Evolutionary conservation across 2,329 filamentous ascomycete species (phyloP), one percentile per base, ranked within the genome.

Genomic region (Botryosphaeria dothidea): DNA sequence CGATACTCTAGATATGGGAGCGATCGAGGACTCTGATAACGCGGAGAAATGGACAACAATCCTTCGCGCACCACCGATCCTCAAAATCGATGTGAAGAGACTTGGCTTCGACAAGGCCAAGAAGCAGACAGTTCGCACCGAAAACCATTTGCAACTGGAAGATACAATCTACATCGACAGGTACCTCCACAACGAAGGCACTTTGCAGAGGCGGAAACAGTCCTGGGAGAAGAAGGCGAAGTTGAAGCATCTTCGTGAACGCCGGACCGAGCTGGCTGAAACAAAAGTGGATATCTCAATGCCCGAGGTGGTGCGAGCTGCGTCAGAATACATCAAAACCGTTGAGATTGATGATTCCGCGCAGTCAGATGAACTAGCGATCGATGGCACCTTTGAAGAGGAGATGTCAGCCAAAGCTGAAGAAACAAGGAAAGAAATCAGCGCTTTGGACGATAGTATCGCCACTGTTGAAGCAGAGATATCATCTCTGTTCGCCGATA

Each of bases 21-120:
- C 88, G 29, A 86, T 94, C 31, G 88, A 67, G 19, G 58, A 57
- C 1, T 49, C 25, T 3, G 66, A 67, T 23, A 54, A 56, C 19
- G 57, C 62, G 2, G 29, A 67, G 15, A 74, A 76, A 60, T 77
- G 71, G 56, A 74, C 74, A 29, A 75, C 72, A 36, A 73, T 79
- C 67, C 86, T 86, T 67, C 83, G 84, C n/a, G 81, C 93, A 11
- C 93, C 95, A 0, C 93, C 93, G 0, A 86, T 99, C 34, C 81
- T 98, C 19, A 93, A 97, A 71, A 88, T 99, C 49, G 91, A 93
- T 69, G 92, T 99, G 34, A 92, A 96, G 73, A 88, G 95, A 4
- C 89, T 91, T 3, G 88, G 90, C 66, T 92, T 88, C 58, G 89
- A 92, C 68, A 84, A 85, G 6, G 84, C 68, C 68, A 70, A 84